Percentiles rank a stretch among this genome's conserved stretches.
These are phyloP conservation scores for Colletotrichum euphorbiae DNA, from an alignment of 2,329 filamentous ascomycete species.

Conservation along the genomic window DNA sequence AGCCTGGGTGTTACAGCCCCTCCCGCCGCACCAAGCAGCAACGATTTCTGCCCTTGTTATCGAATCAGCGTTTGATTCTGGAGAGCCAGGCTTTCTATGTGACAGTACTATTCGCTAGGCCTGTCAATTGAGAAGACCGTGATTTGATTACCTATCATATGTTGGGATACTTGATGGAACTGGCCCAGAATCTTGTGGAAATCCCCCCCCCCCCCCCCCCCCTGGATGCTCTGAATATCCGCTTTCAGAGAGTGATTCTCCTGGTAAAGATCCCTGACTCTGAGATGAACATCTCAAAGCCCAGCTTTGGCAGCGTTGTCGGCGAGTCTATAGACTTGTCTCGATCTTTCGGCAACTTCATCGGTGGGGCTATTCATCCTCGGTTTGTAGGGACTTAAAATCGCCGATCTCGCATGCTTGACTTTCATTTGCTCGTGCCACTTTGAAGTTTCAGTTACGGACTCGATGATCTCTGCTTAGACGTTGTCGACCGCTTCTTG, in stretches of 20 bases:
- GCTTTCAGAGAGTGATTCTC: neutral
- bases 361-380: neutral
- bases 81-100: neutral
- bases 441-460: neutral
- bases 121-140: too few species aligned
- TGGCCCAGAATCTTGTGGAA: accelerated
- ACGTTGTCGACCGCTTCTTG: neutral
- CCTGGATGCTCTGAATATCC: neutral
- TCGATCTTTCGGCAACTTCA: neutral
- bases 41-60: neutral
- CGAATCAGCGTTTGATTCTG: neutral
- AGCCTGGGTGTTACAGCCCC: too few species aligned
- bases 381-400: neutral
- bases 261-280: accelerated
- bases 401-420: neutral
- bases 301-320: too few species aligned
- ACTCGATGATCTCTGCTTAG: neutral
- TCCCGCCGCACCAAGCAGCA: too few species aligned
- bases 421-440: conserved; percentile 11
- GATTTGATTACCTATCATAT: too few species aligned
- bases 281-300: neutral
- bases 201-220: too few species aligned
- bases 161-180: neutral
- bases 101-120: too few species aligned
- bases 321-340: too few species aligned